Evolutionary conservation across 352 stramenopile genomes (phyloP).

Genomic region (Blastocystis hominis): DNA sequence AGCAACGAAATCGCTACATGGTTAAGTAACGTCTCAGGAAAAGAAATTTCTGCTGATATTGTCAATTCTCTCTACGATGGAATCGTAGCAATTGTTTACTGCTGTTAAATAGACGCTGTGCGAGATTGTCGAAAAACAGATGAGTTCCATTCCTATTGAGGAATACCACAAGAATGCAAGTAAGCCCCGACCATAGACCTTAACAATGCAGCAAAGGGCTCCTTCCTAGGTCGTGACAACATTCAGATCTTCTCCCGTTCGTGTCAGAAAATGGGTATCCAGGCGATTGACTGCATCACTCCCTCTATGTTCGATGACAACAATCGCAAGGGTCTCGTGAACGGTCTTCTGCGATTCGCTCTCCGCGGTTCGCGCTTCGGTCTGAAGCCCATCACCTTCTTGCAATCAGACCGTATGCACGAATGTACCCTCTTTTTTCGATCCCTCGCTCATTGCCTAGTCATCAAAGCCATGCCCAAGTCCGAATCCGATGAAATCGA

Average conservation of each 20-base stretch:
- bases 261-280: constrained; percentile 50
- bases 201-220: background rate
- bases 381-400: constrained; percentile 24
- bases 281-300: constrained; percentile 1
- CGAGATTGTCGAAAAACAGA: constrained; percentile 5
- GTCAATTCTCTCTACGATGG: constrained; percentile 26
- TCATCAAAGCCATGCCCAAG: constrained; percentile 23
- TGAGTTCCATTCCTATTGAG: constrained; percentile 12
- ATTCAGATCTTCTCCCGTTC: constrained; percentile 32
- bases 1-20: constrained; percentile 6
- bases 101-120: constrained; percentile 29
- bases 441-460: background rate
- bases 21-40: background rate
- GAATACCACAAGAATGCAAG: constrained; percentile 42
- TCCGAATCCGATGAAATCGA: background rate
- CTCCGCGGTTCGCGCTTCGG: background rate
- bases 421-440: background rate
- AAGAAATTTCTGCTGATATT: constrained; percentile 2
- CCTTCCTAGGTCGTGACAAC: constrained; percentile 29
- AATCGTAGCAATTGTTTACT: background rate
- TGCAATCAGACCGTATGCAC: background rate
- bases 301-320: constrained; percentile 33
- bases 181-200: background rate
- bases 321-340: constrained; percentile 36
- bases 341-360: constrained; percentile 39